A percentile compares a stretch with the other conserved stretches of the same genome.
Conservation (phyloP, 768 basidiomycete genomes). For the Rhizopogon sp. region DNA sequence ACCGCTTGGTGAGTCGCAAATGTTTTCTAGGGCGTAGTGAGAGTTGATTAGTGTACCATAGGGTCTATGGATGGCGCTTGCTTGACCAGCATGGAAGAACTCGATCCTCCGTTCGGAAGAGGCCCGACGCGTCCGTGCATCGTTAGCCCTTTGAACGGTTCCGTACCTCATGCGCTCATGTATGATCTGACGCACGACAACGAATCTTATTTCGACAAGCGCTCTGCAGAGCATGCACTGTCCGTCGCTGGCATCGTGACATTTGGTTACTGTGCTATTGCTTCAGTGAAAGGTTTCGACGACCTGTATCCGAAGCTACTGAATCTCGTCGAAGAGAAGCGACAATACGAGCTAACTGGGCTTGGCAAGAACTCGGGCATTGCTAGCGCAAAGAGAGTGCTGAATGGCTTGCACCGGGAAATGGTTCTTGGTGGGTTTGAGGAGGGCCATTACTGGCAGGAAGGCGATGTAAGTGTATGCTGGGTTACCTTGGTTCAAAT, state of each 20-base stretch:
- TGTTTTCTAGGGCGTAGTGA: background rate
- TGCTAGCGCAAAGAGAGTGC: slow-evolving; percentile 55
- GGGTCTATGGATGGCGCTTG: slow-evolving; percentile 94
- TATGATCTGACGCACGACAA: slow-evolving; percentile 99
- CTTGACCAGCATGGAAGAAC: slow-evolving; percentile 68
- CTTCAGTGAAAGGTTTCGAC: slow-evolving; percentile 96
- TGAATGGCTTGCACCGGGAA: slow-evolving; percentile 88
- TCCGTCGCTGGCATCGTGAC: slow-evolving; percentile 90
- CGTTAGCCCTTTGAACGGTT: slow-evolving; percentile 80
- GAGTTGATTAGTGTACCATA: slow-evolving; percentile 16
- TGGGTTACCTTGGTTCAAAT: slow-evolving; percentile 1
- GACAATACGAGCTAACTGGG: slow-evolving; percentile 69
- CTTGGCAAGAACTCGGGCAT: slow-evolving; percentile 54
- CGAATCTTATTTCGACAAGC: slow-evolving; percentile 84
- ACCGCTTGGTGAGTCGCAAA: slow-evolving; percentile 65
- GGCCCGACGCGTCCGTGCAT: slow-evolving; percentile 71
- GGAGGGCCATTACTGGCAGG: slow-evolving; percentile 96
- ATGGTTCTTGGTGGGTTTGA: slow-evolving; percentile 84
- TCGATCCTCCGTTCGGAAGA: slow-evolving; percentile 78
- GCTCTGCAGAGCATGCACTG: slow-evolving; percentile 92
- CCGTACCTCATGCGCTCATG: slow-evolving; percentile 85
- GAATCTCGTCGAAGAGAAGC: slow-evolving; percentile 80
- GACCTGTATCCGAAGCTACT: slow-evolving; percentile 95
- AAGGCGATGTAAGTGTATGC: slow-evolving; percentile 72
- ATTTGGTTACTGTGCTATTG: slow-evolving; percentile 84